Percentiles rank a stretch among this genome's conserved stretches.
Evolutionary conservation across 768 basidiomycete species (phyloP).

Genomic region (Mycena galericulata): DNA sequence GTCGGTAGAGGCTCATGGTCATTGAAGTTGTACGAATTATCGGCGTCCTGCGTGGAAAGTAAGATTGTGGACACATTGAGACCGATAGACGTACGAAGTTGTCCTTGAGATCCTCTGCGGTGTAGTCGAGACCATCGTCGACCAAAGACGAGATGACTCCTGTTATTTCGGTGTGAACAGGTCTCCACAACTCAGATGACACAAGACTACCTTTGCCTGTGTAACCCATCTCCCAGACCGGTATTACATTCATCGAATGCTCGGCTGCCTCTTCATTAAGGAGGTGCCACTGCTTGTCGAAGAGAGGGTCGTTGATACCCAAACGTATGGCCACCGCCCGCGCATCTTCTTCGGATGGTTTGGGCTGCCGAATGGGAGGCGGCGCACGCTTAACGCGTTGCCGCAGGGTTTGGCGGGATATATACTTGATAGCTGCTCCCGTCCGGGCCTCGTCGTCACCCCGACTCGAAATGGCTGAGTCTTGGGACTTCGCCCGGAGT

Average conservation of each 20-base stretch:
- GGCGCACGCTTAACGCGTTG: slow-evolving; percentile 82
- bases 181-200: too few species aligned
- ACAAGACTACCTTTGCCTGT: slow-evolving; percentile 91
- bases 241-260: slow-evolving; percentile 91
- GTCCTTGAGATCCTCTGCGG: slow-evolving; percentile 83
- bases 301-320: slow-evolving; percentile 82
- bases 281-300: slow-evolving; percentile 92
- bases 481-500: slow-evolving; percentile 47
- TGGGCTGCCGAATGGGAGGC: slow-evolving; percentile 58
- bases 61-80: slow-evolving; percentile 4
- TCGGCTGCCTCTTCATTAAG: slow-evolving; percentile 87
- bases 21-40: slow-evolving; percentile 96
- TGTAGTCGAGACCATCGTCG: slow-evolving; percentile 96
- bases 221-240: slow-evolving; percentile 91
- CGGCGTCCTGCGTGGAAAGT: slow-evolving; percentile 76
- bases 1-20: slow-evolving; percentile 90
- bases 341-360: slow-evolving; percentile 6
- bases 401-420: slow-evolving; percentile 72
- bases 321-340: slow-evolving; percentile 30
- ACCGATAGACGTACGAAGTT: slow-evolving; percentile 83
- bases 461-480: slow-evolving; percentile 50
- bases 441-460: slow-evolving; percentile 48
- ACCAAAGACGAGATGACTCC: slow-evolving; percentile 91
- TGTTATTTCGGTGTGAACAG: too few species aligned
- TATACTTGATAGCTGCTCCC: slow-evolving; percentile 61